phyloP scores from a whole-genome alignment of 192 early-diverging fungal species.

The Coemansia sp. region DNA sequence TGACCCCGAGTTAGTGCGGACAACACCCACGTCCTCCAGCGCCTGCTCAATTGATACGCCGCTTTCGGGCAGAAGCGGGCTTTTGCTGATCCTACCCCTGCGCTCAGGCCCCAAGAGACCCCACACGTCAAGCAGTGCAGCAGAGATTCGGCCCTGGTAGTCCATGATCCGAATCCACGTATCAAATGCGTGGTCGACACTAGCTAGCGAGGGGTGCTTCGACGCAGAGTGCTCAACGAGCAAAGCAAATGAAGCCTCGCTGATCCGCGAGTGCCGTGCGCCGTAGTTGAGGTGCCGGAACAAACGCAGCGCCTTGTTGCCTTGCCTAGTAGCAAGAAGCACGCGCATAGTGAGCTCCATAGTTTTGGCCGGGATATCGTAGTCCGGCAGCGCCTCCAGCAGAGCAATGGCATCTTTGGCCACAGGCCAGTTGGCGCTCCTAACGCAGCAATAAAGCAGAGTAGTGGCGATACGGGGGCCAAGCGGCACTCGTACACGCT shows the following conservation, averaged over 20 bases:
- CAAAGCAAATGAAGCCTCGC: slow-evolving; percentile 21
- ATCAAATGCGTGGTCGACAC: slow-evolving; percentile 41
- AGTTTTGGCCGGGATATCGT: slow-evolving; percentile 6
- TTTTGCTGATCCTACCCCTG: neutral
- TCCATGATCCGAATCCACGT: slow-evolving; percentile 25
- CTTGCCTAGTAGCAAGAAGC: slow-evolving; percentile 10
- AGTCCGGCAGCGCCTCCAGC: neutral
- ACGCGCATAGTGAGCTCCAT: slow-evolving; percentile 46
- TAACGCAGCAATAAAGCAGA: slow-evolving; percentile 37
- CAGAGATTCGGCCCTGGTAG: slow-evolving; percentile 11
- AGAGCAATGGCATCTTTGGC: slow-evolving; percentile 7
- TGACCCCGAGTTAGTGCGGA: neutral
- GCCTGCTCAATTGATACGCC: neutral
- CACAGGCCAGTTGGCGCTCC: slow-evolving; percentile 12
- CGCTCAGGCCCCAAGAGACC: neutral
- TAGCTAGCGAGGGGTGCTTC: slow-evolving; percentile 15
- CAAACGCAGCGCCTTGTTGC: slow-evolving; percentile 7
- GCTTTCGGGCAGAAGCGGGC: slow-evolving; percentile 13
- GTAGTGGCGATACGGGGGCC: slow-evolving; percentile 15
- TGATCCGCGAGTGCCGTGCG: neutral
- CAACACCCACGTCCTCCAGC: neutral
- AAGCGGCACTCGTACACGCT: neutral
- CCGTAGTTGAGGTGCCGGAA: slow-evolving; percentile 33
- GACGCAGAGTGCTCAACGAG: slow-evolving; percentile 23
- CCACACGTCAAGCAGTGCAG: slow-evolving; percentile 17